Base-by-base conservation (phyloP, 768 basidiomycete species). In the Lentinula raphanica region DNA sequence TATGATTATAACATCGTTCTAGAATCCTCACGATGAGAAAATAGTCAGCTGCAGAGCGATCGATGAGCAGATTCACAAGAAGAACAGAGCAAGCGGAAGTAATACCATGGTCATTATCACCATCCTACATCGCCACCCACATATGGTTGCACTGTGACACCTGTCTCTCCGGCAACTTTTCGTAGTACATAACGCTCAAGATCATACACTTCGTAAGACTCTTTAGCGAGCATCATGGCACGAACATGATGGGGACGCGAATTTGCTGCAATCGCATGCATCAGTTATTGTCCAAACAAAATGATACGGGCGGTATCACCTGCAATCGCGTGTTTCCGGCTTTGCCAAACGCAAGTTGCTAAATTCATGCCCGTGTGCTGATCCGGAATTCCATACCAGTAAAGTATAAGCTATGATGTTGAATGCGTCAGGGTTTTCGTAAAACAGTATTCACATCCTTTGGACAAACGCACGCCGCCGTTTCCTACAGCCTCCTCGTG, bases 311-410 rank as follows among this genome's bases (percentile, higher is more conserved):
- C 5, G 13, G 13, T 13, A n/a, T 13, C 38, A 28, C 86, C 94
- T 3, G 85, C 85, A 27, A 86, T 73, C 3, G 95, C 96, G 60
- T 94, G 88, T 63, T 81, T 80, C 5, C 94, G 85, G 40, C 89
- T 92, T 72, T 90, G 87, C 95, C 96, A 98, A 40, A 98, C 88
- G 74, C 95, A 98, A 17, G 94, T 97, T 7, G 95, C 94, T 55
- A 97, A 83, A 70, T 98, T 98, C 72, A 90, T 76, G 1, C 93
- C 86, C 0, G 90, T 89, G 36, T 76, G 68, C 49, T 79, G 79
- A 63, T 91, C 74, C 1, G 94, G 94, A 29, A 87, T 79, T 9
- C 94, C 94, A 64, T 94, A 95, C 95, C 96, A 98, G 70, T 98
- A 98, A 68, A 95, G 76, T 53, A 97, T 81, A 31, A 98, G 76